Base-by-base conservation (phyloP, 2,329 filamentous ascomycete species). In the Cyphellophora attinorum region DNA sequence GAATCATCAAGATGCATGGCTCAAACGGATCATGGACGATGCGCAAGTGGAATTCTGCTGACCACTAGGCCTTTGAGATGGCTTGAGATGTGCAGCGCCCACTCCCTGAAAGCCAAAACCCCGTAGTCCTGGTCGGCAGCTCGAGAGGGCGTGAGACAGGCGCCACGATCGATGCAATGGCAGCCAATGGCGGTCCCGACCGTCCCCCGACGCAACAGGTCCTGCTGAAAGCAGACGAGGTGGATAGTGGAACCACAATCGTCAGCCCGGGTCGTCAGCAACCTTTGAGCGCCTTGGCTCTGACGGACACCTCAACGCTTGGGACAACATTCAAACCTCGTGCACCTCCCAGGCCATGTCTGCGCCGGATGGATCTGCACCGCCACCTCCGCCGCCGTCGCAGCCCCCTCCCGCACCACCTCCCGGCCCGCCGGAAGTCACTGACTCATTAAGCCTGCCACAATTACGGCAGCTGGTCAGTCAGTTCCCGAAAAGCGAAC, bases 401-500 rank as follows among this genome's bases (percentile, higher is more conserved):
- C 63, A 64, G 17, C 61, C 64, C 19, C 58, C 65, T 19, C 65
- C 64, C 11, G 51, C 57, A 27, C 58, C 62, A 37, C 47, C 47
- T 35, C 57, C 59, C 31, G 48, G 50, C 38, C 37, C 45, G 25
- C 54, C 59, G 31, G 47, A 51, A 31, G 45, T 74, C 53, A 56
- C 65, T 15, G 81, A 88, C 59, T 88, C 82, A 11, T 67, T 89
- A 17, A 88, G 81, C 19, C 64, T 89, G 28, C 70, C 77, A 41
- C 82, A 89, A 58, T 66, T 89, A 32, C 73, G 76, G 44, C 76
- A 74, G 45, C 72, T 88, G 35, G 79, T 88, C 12, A 74, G 76
- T 42, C 82, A 88, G 39, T 76, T 85, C 47, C 81, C 81, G 11
- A 75, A 74, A 44, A 55, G 68, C 33, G 81, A 86, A 46, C 73